Evolutionary conservation across 345 rosid genomes (phyloP).

Genomic region (Moringa oleifera): DNA sequence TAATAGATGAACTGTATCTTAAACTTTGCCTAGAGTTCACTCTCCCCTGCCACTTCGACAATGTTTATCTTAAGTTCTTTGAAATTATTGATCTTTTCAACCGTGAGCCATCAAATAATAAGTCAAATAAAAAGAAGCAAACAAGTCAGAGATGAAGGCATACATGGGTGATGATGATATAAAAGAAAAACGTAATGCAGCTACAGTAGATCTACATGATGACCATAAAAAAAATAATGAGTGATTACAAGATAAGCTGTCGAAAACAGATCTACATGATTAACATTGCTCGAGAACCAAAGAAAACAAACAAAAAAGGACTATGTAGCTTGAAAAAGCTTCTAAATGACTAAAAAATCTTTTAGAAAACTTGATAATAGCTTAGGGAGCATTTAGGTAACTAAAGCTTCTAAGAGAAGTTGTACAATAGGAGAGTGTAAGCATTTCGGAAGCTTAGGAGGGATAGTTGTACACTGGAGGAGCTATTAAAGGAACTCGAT

Average conservation of each 20-base stretch:
- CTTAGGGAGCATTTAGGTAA: too few species aligned
- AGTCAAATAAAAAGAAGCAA: not conserved
- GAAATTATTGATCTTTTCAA: conserved; percentile 43
- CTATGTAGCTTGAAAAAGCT: too few species aligned
- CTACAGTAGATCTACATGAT: conserved; percentile 61
- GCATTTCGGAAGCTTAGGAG: too few species aligned
- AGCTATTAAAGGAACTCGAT: too few species aligned
- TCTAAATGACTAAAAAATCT: too few species aligned
- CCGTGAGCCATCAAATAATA: conserved; percentile 30
- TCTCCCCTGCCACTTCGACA: conserved; percentile 46
- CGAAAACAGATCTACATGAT: not conserved
- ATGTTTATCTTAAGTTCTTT: conserved; percentile 40
- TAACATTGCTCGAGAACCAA: too few species aligned
- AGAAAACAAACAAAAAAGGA: too few species aligned
- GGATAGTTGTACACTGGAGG: too few species aligned
- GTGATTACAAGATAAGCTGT: not conserved
- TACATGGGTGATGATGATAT: conserved; percentile 59
- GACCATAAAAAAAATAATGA: conserved; percentile 27
- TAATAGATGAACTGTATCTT: conserved; percentile 23
- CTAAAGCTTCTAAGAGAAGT: too few species aligned
- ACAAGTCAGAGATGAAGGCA: not conserved
- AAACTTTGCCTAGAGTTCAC: conserved; percentile 33
- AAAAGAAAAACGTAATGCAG: conserved; percentile 60
- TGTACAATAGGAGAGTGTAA: too few species aligned
- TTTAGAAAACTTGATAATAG: too few species aligned